Evolutionary conservation across 352 stramenopile genomes (phyloP).

Genomic region (Hyaloperonospora arabidopsidis): DNA sequence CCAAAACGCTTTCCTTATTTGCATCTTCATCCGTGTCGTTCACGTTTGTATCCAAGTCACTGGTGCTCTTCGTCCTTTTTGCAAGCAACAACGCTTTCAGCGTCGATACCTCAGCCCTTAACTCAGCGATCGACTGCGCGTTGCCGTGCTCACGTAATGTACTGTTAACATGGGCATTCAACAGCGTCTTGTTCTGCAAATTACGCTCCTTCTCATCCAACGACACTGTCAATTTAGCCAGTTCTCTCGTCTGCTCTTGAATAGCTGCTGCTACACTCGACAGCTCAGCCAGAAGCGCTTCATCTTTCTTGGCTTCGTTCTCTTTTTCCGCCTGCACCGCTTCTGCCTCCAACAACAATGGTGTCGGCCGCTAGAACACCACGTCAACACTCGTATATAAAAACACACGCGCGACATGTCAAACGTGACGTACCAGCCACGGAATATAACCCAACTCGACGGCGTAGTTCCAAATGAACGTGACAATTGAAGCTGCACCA

Average conservation of each 20-base stretch:
- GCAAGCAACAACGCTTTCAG: slow-evolving; percentile 49
- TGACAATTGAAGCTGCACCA: slow-evolving; percentile 56
- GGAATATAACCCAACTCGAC: slow-evolving; percentile 58
- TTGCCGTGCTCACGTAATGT: slow-evolving; percentile 46
- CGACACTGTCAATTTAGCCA: slow-evolving; percentile 44
- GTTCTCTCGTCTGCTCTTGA: slow-evolving; percentile 51
- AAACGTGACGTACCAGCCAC: slow-evolving; percentile 40
- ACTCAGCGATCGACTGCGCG: slow-evolving; percentile 51
- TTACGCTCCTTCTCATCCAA: slow-evolving; percentile 55
- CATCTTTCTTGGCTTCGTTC: slow-evolving; percentile 42
- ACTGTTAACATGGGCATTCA: slow-evolving; percentile 38
- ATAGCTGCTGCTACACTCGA: slow-evolving; percentile 50
- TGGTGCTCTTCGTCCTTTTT: slow-evolving; percentile 16
- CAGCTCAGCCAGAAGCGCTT: slow-evolving; percentile 36
- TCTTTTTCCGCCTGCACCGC: slow-evolving; percentile 51
- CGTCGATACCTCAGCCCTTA: slow-evolving; percentile 62
- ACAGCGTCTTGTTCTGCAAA: slow-evolving; percentile 33
- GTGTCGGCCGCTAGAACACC: slow-evolving; percentile 27
- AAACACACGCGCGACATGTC: neutral
- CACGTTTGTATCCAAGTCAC: neutral
- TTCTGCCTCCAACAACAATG: slow-evolving; percentile 32
- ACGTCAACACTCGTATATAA: neutral
- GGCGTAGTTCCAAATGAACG: slow-evolving; percentile 72
- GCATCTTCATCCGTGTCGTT: slow-evolving; percentile 6
- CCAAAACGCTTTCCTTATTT: slow-evolving; percentile 6